These are phyloP conservation scores for Aspergillus versicolor DNA, from an alignment of 2,329 filamentous ascomycete species.

Conservation along the genomic window DNA sequence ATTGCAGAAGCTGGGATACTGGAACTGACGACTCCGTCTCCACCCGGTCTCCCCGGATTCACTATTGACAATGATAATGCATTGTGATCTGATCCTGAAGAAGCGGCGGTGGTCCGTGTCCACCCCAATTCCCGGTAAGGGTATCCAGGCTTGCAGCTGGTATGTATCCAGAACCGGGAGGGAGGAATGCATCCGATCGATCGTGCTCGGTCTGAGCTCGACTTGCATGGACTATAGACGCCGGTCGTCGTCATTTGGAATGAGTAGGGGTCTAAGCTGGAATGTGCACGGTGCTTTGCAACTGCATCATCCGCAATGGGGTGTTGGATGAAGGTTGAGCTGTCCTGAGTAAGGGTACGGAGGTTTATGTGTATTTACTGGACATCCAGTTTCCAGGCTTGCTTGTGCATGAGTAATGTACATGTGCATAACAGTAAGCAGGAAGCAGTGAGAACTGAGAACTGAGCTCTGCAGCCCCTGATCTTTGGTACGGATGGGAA, in stretches of 20 bases:
- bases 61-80: background rate
- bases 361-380: background rate
- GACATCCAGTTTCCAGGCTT: background rate
- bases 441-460: background rate
- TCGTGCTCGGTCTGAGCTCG: constrained; percentile 3
- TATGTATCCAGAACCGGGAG: constrained; percentile 21
- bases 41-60: background rate
- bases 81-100: background rate
- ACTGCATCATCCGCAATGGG: background rate
- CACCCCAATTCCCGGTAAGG: background rate
- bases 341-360: background rate
- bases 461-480: background rate
- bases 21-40: no score
- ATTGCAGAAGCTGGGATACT: no score
- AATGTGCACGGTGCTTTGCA: background rate
- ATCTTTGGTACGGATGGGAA: background rate
- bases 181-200: constrained; percentile 6
- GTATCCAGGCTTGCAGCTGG: constrained; percentile 12
- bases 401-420: background rate
- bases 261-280: background rate
- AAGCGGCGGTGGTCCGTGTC: background rate
- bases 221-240: background rate
- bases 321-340: background rate
- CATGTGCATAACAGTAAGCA: background rate
- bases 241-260: background rate